Base-by-base conservation (phyloP, 805 yeast species). In the Saccharomycopsis synnaedendra region DNA sequence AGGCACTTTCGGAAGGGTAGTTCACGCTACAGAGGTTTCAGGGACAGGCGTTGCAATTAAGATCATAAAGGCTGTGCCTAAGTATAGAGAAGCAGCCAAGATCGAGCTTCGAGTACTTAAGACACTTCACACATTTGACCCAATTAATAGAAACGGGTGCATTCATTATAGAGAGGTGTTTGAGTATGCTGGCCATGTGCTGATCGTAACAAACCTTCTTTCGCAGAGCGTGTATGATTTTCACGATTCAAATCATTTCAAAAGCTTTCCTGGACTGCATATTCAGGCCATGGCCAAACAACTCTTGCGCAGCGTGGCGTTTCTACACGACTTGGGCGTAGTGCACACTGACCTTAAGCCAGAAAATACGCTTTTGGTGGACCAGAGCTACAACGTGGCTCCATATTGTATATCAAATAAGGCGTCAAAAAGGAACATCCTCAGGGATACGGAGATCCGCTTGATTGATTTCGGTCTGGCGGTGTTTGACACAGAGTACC, bases 381-480 rank as follows among this genome's bases (percentile, higher is more conserved):
- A 78, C 56, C 77, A 71, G 56, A 43, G 11, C n/a, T 48, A 43
- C 36, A 46, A 11, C 3, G 32, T 41, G 31, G 19, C 9, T 19
- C 38, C 10, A 41, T 27, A 42, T 10, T 30, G 10, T 7, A 33
- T 32, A n/a, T 10, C 19, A 8, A 9, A 5, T 32, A n/a, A 27
- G 29, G 32, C 55, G n/a, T 9, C 36, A 9, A 9, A 8, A 8
- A 8, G 65, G 50, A 72, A 71, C 52, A 70, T 86, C 6, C 71
- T 93, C 54, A 74, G 72, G 43, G 80, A 85, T 60, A 95, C 97
- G 1, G 73, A 78, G 52, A 85, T 93, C 47, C 88, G 86, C 61
- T 76, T 90, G 31, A 93, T 93, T 52, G 99, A 93, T 66, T 93
- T 93, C 64, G 99, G 99, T n/a, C 80, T 93, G 38, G 96, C 98